These are phyloP conservation scores for Camellia japonica DNA, from an alignment of 148 eudicot genomes.

Conservation along the genomic window DNA sequence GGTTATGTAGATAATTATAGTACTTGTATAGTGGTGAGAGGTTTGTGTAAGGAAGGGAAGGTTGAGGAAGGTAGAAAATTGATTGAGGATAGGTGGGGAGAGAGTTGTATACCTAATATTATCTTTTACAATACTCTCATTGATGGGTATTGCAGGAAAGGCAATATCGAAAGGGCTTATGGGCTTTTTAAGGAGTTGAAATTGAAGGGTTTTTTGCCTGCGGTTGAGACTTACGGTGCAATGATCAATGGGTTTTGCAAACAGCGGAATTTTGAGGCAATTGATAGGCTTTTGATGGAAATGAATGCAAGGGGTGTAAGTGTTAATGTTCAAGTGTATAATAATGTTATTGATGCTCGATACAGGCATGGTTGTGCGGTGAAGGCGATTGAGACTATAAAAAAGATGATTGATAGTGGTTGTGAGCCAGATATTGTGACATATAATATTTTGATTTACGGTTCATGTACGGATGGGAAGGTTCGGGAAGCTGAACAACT, in stretches of 20 bases:
- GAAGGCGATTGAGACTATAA: slow-evolving; percentile 48
- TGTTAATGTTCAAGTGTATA: slow-evolving; percentile 56
- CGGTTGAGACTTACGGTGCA: slow-evolving; percentile 76
- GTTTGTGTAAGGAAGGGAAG: slow-evolving; percentile 69
- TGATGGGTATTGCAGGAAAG: slow-evolving; percentile 77
- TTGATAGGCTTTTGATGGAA: slow-evolving; percentile 62
- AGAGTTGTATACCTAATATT: slow-evolving; percentile 70
- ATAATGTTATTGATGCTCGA: slow-evolving; percentile 61
- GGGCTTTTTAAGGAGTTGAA: slow-evolving; percentile 60
- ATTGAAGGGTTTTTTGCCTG: slow-evolving; percentile 61
- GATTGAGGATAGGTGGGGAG: slow-evolving; percentile 86
- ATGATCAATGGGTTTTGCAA: slow-evolving; percentile 66
- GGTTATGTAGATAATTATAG: slow-evolving; percentile 67
- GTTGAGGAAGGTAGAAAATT: slow-evolving; percentile 72
- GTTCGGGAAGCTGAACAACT: slow-evolving; percentile 60
- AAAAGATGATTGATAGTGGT: slow-evolving; percentile 48
- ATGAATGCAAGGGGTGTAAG: slow-evolving; percentile 66
- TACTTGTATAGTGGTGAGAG: slow-evolving; percentile 66
- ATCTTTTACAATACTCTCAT: slow-evolving; percentile 80
- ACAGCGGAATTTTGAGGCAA: slow-evolving; percentile 50
- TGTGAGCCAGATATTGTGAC: slow-evolving; percentile 73
- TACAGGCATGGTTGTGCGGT: slow-evolving; percentile 46
- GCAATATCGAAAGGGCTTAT: slow-evolving; percentile 46
- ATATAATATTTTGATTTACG: slow-evolving; percentile 60
- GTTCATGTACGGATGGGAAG: slow-evolving; percentile 55